Evolutionary conservation across 2,329 filamentous ascomycete genomes (phyloP).

Genomic region (Metarhizium rileyi): DNA sequence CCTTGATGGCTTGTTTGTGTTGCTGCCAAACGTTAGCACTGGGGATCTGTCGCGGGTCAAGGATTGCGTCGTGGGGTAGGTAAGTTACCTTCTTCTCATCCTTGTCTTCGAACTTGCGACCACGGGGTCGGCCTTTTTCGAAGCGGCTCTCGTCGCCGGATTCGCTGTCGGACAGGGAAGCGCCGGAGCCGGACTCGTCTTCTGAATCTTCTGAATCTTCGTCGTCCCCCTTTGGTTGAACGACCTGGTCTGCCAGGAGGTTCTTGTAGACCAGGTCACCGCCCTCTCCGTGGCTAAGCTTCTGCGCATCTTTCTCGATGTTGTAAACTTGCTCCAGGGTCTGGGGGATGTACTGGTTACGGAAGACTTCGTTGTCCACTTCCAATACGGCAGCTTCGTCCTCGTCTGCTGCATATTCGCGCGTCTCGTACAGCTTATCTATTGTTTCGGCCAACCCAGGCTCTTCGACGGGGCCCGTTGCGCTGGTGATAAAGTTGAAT

Average conservation of each 20-base stretch:
- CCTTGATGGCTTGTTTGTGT: conserved; percentile 87
- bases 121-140: conserved; percentile 60
- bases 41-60: too few relatives aligned
- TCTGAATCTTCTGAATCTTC: conserved; percentile 31
- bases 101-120: conserved; percentile 84
- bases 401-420: conserved; percentile 38
- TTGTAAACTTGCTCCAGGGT: conserved; percentile 95
- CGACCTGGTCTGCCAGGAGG: conserved; percentile 63
- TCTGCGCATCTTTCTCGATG: conserved; percentile 79
- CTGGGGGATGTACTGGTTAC: conserved; percentile 93
- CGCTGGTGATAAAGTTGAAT: conserved; percentile 71
- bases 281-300: conserved; percentile 62
- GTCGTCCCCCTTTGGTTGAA: conserved; percentile 26
- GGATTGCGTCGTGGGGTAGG: too few relatives aligned
- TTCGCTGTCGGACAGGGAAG: conserved; percentile 32
- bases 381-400: conserved; percentile 47
- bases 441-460: conserved; percentile 52
- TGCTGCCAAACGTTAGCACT: conserved; percentile 24
- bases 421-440: conserved; percentile 55
- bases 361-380: conserved; percentile 84
- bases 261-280: conserved; percentile 77
- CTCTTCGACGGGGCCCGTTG: conserved; percentile 50
- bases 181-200: conserved; percentile 39
- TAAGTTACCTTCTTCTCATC: conserved; percentile 76
- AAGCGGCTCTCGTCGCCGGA: conserved; percentile 45